A percentile compares a stretch with the other conserved stretches of the same genome.
phyloP scores from a whole-genome alignment of 2,329 filamentous ascomycete species.

The Sporothrix globosa region DNA sequence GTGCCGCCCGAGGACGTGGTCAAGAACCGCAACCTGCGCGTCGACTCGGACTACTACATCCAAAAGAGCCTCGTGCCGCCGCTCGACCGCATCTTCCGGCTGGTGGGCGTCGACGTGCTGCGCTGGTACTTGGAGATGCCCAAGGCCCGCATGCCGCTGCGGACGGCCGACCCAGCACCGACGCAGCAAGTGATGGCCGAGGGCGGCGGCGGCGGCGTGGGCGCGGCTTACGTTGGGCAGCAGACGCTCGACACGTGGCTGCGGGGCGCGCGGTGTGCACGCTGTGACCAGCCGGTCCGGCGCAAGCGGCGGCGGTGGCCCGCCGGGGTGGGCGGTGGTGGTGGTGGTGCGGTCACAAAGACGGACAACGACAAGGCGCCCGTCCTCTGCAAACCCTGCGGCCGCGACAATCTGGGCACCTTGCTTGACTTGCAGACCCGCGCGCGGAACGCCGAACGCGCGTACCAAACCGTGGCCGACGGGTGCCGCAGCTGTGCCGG shows the following conservation, averaged over 20 bases:
- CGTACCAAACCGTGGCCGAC: conserved; percentile 64
- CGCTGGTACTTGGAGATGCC: conserved; percentile 98
- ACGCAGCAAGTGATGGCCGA: conserved; percentile 30
- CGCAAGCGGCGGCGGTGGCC: conserved; percentile 25
- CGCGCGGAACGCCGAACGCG: conserved; percentile 65
- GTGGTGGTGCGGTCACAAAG: neutral
- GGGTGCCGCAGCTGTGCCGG: conserved; percentile 82
- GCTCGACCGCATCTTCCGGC: conserved; percentile 92
- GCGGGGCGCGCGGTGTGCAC: conserved; percentile 74
- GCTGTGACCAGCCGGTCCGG: conserved; percentile 66
- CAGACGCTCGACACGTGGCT: conserved; percentile 95
- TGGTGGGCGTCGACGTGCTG: conserved; percentile 83
- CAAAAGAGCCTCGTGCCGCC: conserved; percentile 93
- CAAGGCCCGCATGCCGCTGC: conserved; percentile 67
- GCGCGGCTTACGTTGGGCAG: conserved; percentile 47
- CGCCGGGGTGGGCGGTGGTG: neutral
- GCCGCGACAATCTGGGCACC: conserved; percentile 58
- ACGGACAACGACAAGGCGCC: conserved; percentile 35
- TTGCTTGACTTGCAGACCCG: conserved; percentile 66
- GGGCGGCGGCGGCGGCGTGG: neutral
- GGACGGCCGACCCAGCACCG: conserved; percentile 49
- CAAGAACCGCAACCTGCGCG: conserved; percentile 67
- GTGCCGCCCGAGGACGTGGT: conserved; percentile 85
- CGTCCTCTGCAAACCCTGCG: conserved; percentile 58
- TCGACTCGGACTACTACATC: conserved; percentile 97